Base-by-base conservation (phyloP, 306 rosid genomes). In the Medicago arabica region DNA sequence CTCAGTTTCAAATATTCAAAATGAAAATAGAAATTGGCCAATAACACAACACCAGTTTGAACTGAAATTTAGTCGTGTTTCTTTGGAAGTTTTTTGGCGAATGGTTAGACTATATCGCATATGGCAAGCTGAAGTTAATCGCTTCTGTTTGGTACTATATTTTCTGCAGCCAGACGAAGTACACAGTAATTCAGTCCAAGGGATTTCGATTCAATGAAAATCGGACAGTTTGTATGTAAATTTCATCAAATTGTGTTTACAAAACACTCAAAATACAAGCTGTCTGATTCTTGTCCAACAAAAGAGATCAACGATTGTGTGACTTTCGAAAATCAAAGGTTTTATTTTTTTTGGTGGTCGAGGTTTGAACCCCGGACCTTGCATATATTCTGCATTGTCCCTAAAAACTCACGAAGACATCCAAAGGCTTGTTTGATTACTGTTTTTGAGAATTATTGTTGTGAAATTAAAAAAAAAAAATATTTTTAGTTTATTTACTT, bases 1-100 rank as follows among this genome's bases (percentile, higher is more conserved):
- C 82, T 66, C 79, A 72, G 85, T 80, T 82, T 61, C 76, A 67
- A 81, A 82, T 85, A 79, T 85, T 69, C 68, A 79, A 82, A 51
- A 89, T 79, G 74, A 79, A 79, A 81, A 86, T 62, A 82, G 92
- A 84, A 79, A 80, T 81, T 72, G 85, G 86, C 81, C 81, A 81
- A 88, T 88, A 88, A 91, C 87, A 88, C 90, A 78, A 81, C 85
- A 75, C 79, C 86, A 61, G 34, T 78, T 68, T 78, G 81, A 62
- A 69, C 50, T 68, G 83, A 75, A 71, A 61, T 78, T 34, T 71
- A 43, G 31, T 67, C 2, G 17, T 57, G 63, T 73, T 68, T 55
- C 39, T 75, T 62, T 64, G 34, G 0, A 23, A 71, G 78, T 38
- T 51, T 72, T 54, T 21, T 53, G 54, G 49, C 16, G 14, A 68